phyloP scores from a whole-genome alignment of 495 filamentous ascomycete genomes.

The Penicillium atrosanguineum region DNA sequence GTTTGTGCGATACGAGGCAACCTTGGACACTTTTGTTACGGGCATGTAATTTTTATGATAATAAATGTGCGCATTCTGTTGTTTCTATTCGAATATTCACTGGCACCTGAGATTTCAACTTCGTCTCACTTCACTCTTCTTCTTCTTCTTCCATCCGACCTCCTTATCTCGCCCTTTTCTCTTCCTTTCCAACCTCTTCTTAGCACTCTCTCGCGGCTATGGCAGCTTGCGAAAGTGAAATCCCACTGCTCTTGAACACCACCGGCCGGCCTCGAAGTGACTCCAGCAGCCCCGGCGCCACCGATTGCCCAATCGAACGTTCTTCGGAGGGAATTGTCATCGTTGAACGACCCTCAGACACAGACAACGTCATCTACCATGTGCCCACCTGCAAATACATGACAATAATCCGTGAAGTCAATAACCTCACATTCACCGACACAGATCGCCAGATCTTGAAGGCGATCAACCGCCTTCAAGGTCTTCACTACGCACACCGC shows the following conservation, averaged over 20 bases:
- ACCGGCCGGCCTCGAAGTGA: neutral
- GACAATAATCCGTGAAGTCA: neutral
- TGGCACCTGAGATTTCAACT: neutral
- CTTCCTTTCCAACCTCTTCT: neutral
- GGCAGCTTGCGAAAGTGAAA: neutral
- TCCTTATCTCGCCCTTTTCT: neutral
- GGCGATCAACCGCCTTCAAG: neutral
- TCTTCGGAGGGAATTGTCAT: neutral
- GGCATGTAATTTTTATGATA: conserved; percentile 1
- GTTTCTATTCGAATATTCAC: no score
- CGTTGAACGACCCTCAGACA: neutral
- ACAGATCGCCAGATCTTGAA: neutral
- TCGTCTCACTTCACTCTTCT: neutral
- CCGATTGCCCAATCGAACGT: neutral
- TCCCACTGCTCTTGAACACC: neutral
- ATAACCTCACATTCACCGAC: neutral
- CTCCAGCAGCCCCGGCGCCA: neutral
- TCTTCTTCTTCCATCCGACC: neutral
- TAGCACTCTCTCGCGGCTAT: neutral
- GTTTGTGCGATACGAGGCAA: conserved; percentile 5
- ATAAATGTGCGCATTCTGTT: neutral
- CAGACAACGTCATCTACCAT: neutral
- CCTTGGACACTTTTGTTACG: conserved; percentile 9
- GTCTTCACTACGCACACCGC: neutral
- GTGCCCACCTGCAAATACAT: neutral